Base-by-base conservation (phyloP, 2,329 filamentous ascomycete genomes). In the Esteya vermicola region DNA sequence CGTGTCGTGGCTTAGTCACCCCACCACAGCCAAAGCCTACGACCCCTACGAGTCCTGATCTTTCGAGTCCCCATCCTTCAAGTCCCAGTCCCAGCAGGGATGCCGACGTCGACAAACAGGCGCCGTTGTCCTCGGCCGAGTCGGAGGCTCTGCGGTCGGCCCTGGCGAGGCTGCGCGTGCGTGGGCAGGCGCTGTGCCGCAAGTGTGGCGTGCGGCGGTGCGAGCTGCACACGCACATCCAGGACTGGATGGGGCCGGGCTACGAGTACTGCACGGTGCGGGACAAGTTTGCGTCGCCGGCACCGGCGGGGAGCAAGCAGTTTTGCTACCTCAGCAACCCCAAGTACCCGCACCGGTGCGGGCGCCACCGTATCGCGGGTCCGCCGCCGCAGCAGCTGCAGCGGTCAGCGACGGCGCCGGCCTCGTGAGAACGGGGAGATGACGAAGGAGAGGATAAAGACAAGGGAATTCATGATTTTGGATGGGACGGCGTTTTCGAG, bases 161-260 rank as follows among this genome's bases (percentile, higher is more conserved):
- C 22, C 61, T 70, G 27, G 62, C 65, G 7, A 57, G 58, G 51
- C 57, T 74, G 48, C 65, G 70, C 20, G 63, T 72, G 36, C 66
- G 65, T 41, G 74, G 72, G 19, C 72, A 75, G 51, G 69, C 74
- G 6, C 70, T 74, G 54, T 79, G 75, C 55, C 64, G 68, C 43
- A 75, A 77, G 54, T 79, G 75, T 46, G 72, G 71, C 36, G 66
- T 71, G 43, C 67, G 62, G 31, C 65, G 75, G 27, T 79, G 75
- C 54, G 72, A 78, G 59, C 63, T 79, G 43, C 72, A 77, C 57
- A 68, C 70, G 47, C 75, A 79, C 52, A 65, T 79, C 48, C 63
- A 64, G 50, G 63, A 63, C 31, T 78, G 73, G 70, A 70, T 78
- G 64, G 70, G 69, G 40, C 57, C 61, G 30, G 61, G 55, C 18